phyloP scores from a whole-genome alignment of 495 filamentous ascomycete species.

The Annulohypoxylon stygium region DNA sequence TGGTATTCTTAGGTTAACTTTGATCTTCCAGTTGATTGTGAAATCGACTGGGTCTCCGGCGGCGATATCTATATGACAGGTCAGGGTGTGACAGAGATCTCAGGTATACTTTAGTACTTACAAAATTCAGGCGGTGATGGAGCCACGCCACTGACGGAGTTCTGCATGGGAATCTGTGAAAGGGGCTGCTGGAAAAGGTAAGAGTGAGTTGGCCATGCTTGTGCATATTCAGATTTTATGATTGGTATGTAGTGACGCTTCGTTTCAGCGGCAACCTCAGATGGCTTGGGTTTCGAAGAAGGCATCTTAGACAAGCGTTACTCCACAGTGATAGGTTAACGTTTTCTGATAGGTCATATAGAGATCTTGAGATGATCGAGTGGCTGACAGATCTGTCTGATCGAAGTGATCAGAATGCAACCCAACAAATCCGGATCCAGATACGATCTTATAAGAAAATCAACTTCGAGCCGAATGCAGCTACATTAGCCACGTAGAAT shows the following conservation, averaged over 20 bases:
- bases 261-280: slow-evolving; percentile 77
- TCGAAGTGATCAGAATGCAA: slow-evolving; percentile 10
- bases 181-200: slow-evolving; percentile 62
- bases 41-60: slow-evolving; percentile 77
- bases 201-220: slow-evolving; percentile 61
- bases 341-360: neutral
- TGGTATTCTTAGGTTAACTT: slow-evolving; percentile 62
- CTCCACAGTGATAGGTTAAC: slow-evolving; percentile 5
- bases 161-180: slow-evolving; percentile 52
- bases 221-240: slow-evolving; percentile 64
- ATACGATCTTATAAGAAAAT: slow-evolving; percentile 37
- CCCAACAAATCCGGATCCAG: slow-evolving; percentile 21
- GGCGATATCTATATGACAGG: slow-evolving; percentile 61
- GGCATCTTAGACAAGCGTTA: slow-evolving; percentile 62
- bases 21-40: slow-evolving; percentile 69
- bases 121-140: slow-evolving; percentile 58
- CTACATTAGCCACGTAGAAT: slow-evolving; percentile 31
- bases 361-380: neutral
- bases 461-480: slow-evolving; percentile 19
- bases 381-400: slow-evolving; percentile 14
- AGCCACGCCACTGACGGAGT: slow-evolving; percentile 49
- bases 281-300: slow-evolving; percentile 71
- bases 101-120: slow-evolving; percentile 39
- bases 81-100: neutral
- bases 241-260: slow-evolving; percentile 73